Conservation (phyloP, 129 eudicot genomes). For the Logfia minima region DNA sequence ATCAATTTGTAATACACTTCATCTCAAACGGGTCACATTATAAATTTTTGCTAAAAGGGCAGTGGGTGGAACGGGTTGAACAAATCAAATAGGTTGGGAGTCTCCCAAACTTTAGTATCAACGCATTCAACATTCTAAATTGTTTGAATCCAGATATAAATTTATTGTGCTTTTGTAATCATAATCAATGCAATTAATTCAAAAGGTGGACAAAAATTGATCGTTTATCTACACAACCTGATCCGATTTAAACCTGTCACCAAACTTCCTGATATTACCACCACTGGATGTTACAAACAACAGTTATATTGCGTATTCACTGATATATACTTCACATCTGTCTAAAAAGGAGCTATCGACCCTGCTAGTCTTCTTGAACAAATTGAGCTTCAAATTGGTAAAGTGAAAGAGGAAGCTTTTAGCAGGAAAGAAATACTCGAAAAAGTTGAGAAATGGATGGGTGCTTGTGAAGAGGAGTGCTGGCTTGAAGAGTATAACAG, state of each 20-base stretch:
- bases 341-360: constrained; percentile 63
- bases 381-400: constrained; percentile 71
- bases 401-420: constrained; percentile 82
- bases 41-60: too few relatives aligned
- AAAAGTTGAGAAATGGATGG: constrained; percentile 81
- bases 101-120: too few relatives aligned
- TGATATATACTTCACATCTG: constrained; percentile 2
- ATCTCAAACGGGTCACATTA: too few relatives aligned
- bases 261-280: background rate
- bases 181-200: background rate
- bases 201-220: background rate
- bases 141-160: too few relatives aligned
- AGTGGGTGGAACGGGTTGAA: too few relatives aligned
- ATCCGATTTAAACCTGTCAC: background rate
- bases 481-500: constrained; percentile 96
- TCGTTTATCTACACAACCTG: background rate
- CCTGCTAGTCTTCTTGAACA: constrained; percentile 83
- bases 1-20: too few relatives aligned
- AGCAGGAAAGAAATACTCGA: constrained; percentile 93
- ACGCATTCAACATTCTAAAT: too few relatives aligned
- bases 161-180: background rate
- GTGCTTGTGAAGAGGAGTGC: constrained; percentile 88
- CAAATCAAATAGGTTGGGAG: too few relatives aligned
- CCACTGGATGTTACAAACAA: background rate
- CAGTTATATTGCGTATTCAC: constrained; percentile 17